These are phyloP conservation scores for Cryptosporidium andersoni DNA, from an alignment of 169 alveolate genomes.

Conservation along the genomic window DNA sequence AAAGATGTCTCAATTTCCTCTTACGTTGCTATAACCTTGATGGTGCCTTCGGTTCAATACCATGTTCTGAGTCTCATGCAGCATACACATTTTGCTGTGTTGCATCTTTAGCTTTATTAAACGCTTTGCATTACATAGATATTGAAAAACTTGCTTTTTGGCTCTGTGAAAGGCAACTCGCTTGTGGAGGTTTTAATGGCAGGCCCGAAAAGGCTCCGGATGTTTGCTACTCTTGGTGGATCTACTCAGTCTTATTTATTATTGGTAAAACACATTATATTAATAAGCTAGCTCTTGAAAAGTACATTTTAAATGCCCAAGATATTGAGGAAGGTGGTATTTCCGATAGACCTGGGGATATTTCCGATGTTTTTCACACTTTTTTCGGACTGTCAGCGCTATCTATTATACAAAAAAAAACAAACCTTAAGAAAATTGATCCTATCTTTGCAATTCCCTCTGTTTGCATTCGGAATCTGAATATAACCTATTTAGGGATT, in stretches of 20 bases:
- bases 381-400: conserved; percentile 94
- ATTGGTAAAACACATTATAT: conserved; percentile 77
- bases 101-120: conserved; percentile 86
- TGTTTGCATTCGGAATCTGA: not conserved
- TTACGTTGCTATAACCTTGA: conserved; percentile 90
- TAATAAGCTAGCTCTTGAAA: conserved; percentile 83
- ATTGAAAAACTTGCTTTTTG: conserved; percentile 81
- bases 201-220: conserved; percentile 96
- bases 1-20: conserved; percentile 86
- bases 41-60: conserved; percentile 94
- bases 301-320: conserved; percentile 86
- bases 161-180: conserved; percentile 91
- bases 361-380: conserved; percentile 94
- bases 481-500: not conserved
- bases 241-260: conserved; percentile 86
- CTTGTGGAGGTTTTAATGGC: conserved; percentile 95
- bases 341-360: conserved; percentile 93
- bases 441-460: conserved; percentile 60
- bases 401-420: conserved; percentile 79
- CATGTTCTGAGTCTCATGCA: conserved; percentile 95
- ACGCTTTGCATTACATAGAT: conserved; percentile 81
- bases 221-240: conserved; percentile 98
- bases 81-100: conserved; percentile 94
- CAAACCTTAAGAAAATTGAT: not conserved
- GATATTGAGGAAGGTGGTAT: conserved; percentile 92